phyloP scores from a whole-genome alignment of 495 filamentous ascomycete species.

The Xylaria venustula region DNA sequence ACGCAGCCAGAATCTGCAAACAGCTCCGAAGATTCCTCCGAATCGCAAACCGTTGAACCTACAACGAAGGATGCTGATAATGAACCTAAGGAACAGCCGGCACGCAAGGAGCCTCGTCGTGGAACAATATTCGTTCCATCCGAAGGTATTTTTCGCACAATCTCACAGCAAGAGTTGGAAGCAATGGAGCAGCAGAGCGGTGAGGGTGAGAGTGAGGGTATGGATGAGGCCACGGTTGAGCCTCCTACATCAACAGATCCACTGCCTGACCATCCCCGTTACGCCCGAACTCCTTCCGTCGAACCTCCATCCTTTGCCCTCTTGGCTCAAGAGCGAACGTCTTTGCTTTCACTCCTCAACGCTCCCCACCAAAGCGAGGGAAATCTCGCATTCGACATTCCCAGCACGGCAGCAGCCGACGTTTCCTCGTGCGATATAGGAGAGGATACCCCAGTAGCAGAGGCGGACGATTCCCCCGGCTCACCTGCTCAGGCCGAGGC shows the following conservation, averaged over 20 bases:
- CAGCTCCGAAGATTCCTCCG: background rate
- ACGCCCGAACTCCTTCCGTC: constrained; percentile 49
- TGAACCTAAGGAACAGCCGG: constrained; percentile 26
- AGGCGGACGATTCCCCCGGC: constrained; percentile 1
- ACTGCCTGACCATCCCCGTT: constrained; percentile 19
- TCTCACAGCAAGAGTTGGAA: constrained; percentile 44
- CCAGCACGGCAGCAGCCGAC: constrained; percentile 33
- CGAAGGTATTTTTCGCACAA: constrained; percentile 52
- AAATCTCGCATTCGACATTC: constrained; percentile 32
- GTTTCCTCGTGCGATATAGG: constrained; percentile 2
- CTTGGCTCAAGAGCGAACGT: constrained; percentile 42
- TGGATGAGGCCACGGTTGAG: constrained; percentile 20
- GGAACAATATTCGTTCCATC: constrained; percentile 48
- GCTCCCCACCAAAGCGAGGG: constrained; percentile 39
- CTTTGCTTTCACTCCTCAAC: constrained; percentile 55
- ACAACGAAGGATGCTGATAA: constrained; percentile 7
- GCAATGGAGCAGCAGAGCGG: constrained; percentile 22
- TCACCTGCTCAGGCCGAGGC: background rate
- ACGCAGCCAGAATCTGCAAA: background rate
- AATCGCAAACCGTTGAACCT: constrained; percentile 7
- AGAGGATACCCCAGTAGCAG: constrained; percentile 9
- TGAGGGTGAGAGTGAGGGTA: too few species aligned
- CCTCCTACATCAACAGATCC: constrained; percentile 28
- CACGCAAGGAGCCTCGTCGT: constrained; percentile 27
- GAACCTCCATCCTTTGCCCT: constrained; percentile 51